Percentiles rank a stretch among this genome's conserved stretches.
Conservation (phyloP, 2,329 filamentous ascomycete genomes). For the Cordyceps cateniannulata region DNA sequence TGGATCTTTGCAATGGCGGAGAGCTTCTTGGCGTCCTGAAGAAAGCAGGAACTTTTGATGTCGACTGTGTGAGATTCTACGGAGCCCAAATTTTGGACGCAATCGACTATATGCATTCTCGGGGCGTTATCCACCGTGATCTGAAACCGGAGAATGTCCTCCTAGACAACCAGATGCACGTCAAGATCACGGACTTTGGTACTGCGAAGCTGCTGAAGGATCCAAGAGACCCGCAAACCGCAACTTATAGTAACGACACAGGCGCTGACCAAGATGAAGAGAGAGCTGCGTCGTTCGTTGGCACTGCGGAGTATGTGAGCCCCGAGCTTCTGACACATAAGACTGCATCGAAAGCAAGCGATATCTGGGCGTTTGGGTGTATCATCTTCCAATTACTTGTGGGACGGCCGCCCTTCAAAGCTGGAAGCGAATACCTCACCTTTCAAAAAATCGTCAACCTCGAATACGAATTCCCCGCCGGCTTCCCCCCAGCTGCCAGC, state of each 20-base stretch:
- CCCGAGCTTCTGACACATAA: slow-evolving; percentile 96
- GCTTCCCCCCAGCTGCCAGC: slow-evolving; percentile 78
- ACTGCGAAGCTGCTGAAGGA: slow-evolving; percentile 80
- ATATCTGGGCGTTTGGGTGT: slow-evolving; percentile 97
- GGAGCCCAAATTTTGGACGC: slow-evolving; percentile 93
- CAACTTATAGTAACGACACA: slow-evolving; percentile 24
- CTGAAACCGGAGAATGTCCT: slow-evolving; percentile 96
- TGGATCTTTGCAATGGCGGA: slow-evolving; percentile 87
- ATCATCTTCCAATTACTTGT: slow-evolving; percentile 93
- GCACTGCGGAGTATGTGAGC: slow-evolving; percentile 96
- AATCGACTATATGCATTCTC: slow-evolving; percentile 95
- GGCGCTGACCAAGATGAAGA: slow-evolving; percentile 50
- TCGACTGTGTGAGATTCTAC: slow-evolving; percentile 92
- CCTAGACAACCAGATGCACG: slow-evolving; percentile 89
- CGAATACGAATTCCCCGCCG: slow-evolving; percentile 87
- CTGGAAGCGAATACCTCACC: slow-evolving; percentile 88
- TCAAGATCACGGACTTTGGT: slow-evolving; percentile 98
- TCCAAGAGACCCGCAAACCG: slow-evolving; percentile 33
- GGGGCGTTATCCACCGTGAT: slow-evolving; percentile 93
- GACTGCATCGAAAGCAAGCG: slow-evolving; percentile 94
- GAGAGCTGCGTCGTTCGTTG: slow-evolving; percentile 89
- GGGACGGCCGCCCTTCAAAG: slow-evolving; percentile 97
- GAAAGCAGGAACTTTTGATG: slow-evolving; percentile 87
- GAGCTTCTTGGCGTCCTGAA: slow-evolving; percentile 90
- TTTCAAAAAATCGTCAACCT: slow-evolving; percentile 97